These are phyloP conservation scores for Ichthyophthirius multifiliis DNA, from an alignment of 169 alveolate species.

Conservation along the genomic window DNA sequence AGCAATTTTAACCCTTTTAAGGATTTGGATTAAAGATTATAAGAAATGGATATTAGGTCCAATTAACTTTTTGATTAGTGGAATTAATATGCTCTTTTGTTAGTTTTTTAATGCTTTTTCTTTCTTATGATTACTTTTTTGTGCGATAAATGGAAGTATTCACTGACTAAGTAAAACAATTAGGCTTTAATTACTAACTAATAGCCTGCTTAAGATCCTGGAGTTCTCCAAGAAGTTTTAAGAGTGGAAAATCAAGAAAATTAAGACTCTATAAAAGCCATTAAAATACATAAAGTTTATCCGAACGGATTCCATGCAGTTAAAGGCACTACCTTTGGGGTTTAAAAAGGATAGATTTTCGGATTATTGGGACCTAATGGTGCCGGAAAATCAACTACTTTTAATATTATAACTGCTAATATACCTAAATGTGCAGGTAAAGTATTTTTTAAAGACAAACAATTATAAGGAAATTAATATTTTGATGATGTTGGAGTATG, in stretches of 20 bases:
- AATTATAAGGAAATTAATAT: conserved; percentile 38
- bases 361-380: conserved; percentile 76
- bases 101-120: too few relatives aligned
- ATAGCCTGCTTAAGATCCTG: neutral
- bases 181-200: too few relatives aligned
- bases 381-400: conserved; percentile 89
- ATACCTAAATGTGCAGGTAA: conserved; percentile 62
- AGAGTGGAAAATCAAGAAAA: neutral
- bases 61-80: too few relatives aligned
- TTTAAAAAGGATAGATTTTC: conserved; percentile 70
- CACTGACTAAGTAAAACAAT: too few relatives aligned
- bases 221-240: neutral
- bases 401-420: conserved; percentile 77
- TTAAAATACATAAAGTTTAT: conserved; percentile 2
- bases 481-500: conserved; percentile 75
- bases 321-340: conserved; percentile 56
- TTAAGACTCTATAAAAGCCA: neutral
- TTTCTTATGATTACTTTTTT: too few relatives aligned
- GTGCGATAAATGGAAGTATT: too few relatives aligned
- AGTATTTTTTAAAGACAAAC: conserved; percentile 48
- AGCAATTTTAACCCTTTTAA: too few relatives aligned
- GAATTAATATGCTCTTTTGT: too few relatives aligned
- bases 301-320: conserved; percentile 55
- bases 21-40: too few relatives aligned
- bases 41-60: too few relatives aligned